Percentiles rank a stretch among this genome's conserved stretches.
These are phyloP conservation scores for Apiospora saccharicola DNA, from an alignment of 2,329 filamentous ascomycete species.

Conservation along the genomic window DNA sequence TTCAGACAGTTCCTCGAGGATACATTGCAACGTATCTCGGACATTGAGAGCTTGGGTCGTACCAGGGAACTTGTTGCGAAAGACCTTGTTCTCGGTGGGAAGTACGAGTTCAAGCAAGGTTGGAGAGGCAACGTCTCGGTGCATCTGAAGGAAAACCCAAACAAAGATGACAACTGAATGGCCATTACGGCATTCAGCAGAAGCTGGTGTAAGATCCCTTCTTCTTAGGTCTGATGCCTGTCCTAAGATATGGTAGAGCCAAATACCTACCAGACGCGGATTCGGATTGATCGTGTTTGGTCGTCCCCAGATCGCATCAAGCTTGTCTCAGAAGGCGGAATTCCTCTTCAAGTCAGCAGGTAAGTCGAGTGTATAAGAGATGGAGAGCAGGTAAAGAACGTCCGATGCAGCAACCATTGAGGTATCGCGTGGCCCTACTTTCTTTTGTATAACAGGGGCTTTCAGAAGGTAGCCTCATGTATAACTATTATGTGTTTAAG, in stretches of 20 bases:
- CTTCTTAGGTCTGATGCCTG: not conserved
- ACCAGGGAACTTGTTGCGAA: conserved; percentile 97
- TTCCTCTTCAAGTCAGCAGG: not conserved
- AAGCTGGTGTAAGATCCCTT: not conserved
- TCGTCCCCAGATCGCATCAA: not conserved
- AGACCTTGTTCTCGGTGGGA: conserved; percentile 85
- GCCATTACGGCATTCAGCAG: not conserved
- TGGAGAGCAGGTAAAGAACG: not conserved
- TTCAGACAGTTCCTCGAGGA: conserved; percentile 85
- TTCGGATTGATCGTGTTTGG: no score
- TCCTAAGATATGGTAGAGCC: not conserved
- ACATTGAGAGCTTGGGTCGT: conserved; percentile 90
- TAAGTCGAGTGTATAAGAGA: not conserved
- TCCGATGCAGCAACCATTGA: not conserved
- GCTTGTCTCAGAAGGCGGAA: not conserved
- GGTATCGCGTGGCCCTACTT: not conserved
- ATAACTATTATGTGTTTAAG: not conserved
- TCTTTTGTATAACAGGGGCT: not conserved
- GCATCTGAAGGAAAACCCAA: conserved; percentile 50
- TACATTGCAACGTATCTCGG: conserved; percentile 85
- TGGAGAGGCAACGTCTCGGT: conserved; percentile 48
- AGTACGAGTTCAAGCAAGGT: conserved; percentile 68
- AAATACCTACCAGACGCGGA: not conserved
- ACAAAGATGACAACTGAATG: conserved; percentile 26
- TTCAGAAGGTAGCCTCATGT: not conserved